phyloP scores from a whole-genome alignment of 768 basidiomycete genomes.

The Amanita phalloides region DNA sequence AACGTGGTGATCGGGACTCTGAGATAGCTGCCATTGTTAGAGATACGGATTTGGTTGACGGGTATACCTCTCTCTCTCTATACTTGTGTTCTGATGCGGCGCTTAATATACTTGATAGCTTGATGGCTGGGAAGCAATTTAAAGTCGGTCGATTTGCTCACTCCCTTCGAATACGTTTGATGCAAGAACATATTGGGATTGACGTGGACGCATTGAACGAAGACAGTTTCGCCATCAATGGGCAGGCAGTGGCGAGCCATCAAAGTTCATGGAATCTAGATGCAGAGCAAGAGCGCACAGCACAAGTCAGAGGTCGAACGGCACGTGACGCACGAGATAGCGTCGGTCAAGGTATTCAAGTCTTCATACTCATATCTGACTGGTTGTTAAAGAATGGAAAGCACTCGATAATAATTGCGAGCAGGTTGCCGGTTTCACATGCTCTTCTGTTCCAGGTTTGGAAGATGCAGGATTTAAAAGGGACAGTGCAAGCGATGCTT shows the following conservation, averaged over 20 bases:
- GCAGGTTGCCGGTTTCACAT: too few species aligned
- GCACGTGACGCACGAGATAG: slow-evolving; percentile 26
- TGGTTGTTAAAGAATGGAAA: too few species aligned
- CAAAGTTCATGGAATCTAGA: slow-evolving; percentile 69
- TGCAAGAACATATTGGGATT: slow-evolving; percentile 94
- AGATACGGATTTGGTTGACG: slow-evolving; percentile 95
- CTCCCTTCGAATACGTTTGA: slow-evolving; percentile 82
- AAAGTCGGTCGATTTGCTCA: slow-evolving; percentile 97
- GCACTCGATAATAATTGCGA: too few species aligned
- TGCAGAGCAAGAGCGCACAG: slow-evolving; percentile 47
- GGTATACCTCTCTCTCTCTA: slow-evolving; percentile 33
- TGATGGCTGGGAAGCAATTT: slow-evolving; percentile 91
- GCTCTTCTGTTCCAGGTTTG: too few species aligned
- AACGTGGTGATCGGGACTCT: slow-evolving; percentile 93
- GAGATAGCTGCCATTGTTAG: slow-evolving; percentile 88
- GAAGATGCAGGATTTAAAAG: too few species aligned
- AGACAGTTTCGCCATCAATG: slow-evolving; percentile 51
- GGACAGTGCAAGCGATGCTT: too few species aligned
- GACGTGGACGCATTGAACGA: slow-evolving; percentile 86
- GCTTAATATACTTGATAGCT: slow-evolving; percentile 31
- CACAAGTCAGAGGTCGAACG: slow-evolving; percentile 28
- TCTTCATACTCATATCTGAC: background rate
- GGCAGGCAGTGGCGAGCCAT: slow-evolving; percentile 36
- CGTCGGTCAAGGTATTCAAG: slow-evolving; percentile 37
- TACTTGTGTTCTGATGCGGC: background rate